A percentile compares a stretch with the other conserved stretches of the same genome.
Conservation (phyloP, 2,329 filamentous ascomycete species). For the Dothiorella sarmentorum region DNA sequence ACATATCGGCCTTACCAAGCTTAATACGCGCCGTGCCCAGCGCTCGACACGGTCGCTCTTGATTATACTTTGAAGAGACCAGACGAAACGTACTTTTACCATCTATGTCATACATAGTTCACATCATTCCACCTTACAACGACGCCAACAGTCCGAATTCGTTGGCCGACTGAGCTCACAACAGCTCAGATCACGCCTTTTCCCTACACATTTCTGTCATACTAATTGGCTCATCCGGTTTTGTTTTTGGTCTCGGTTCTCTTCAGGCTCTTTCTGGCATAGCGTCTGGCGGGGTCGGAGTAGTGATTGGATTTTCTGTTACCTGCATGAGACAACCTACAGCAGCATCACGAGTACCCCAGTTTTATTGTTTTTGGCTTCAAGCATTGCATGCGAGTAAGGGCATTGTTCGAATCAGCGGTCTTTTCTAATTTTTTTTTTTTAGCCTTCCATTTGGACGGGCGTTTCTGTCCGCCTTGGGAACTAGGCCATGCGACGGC, state of each 20-base stretch:
- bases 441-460: neutral
- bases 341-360: constrained; percentile 10
- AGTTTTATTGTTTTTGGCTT: neutral
- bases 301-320: constrained; percentile 3
- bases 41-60: neutral
- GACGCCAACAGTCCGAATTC: neutral
- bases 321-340: constrained; percentile 13
- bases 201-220: neutral
- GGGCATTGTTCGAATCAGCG: constrained; percentile 8
- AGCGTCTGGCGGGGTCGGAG: constrained; percentile 12
- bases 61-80: neutral
- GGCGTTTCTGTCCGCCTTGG: neutral
- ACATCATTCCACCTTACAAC: neutral
- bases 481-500: neutral
- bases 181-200: neutral
- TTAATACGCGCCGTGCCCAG: neutral
- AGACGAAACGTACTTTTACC: neutral
- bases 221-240: constrained; percentile 1
- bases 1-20: constrained; percentile 8
- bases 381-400: constrained; percentile 1
- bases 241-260: constrained; percentile 1
- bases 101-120: neutral
- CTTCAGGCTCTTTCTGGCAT: constrained; percentile 12
- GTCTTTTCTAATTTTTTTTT: neutral
- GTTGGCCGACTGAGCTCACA: neutral